Conservation (phyloP, 768 basidiomycete genomes). For the Dioszegia crocea region DNA sequence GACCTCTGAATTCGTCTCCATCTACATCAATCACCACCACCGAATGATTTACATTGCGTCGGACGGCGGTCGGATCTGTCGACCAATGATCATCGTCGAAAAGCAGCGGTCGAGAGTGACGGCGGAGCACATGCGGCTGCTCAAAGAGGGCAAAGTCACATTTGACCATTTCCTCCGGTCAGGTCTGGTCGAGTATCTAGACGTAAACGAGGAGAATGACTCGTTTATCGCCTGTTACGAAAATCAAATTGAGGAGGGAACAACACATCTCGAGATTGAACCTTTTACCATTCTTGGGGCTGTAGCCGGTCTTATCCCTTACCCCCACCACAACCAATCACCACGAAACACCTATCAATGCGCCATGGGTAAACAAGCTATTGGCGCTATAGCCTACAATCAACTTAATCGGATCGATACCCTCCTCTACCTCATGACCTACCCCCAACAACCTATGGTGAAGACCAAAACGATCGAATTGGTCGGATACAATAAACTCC, state of each 20-base stretch:
- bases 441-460: conserved; percentile 99
- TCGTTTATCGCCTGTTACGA: conserved; percentile 94
- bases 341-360: conserved; percentile 99
- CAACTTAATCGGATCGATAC: conserved; percentile 98
- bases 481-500: conserved; percentile 90
- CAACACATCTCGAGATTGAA: conserved; percentile 96
- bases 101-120: conserved; percentile 70
- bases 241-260: conserved; percentile 68
- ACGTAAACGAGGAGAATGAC: conserved; percentile 99
- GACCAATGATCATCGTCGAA: conserved; percentile 95
- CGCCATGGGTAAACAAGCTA: conserved; percentile 99
- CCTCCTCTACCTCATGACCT: conserved; percentile 92
- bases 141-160: conserved; percentile 70
- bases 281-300: conserved; percentile 97
- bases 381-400: conserved; percentile 96
- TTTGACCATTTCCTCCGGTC: conserved; percentile 92
- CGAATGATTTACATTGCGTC: conserved; percentile 90
- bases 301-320: conserved; percentile 96
- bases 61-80: conserved; percentile 95
- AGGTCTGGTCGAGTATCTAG: conserved; percentile 94
- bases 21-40: conserved; percentile 95
- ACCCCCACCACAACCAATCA: conserved; percentile 98
- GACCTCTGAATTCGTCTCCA: conserved; percentile 91
- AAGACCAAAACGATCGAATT: conserved; percentile 98
- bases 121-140: conserved; percentile 71